Conservation (phyloP, 2,329 filamentous ascomycete genomes). For the Talaromyces sp. region DNA sequence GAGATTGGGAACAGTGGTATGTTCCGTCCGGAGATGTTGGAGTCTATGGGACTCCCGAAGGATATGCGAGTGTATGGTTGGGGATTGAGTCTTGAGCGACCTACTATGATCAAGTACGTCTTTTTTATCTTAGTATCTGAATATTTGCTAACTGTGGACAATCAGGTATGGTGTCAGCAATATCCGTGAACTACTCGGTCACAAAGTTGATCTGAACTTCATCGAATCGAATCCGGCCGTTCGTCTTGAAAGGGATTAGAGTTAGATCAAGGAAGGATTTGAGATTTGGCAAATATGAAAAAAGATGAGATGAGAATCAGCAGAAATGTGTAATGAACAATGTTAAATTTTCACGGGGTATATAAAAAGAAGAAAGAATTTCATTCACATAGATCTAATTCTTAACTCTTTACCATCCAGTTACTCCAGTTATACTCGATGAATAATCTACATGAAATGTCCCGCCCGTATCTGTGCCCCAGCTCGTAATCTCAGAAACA, state of each 20-base stretch:
- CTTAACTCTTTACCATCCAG: not conserved
- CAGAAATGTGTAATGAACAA: conserved; percentile 1
- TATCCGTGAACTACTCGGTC: conserved; percentile 85
- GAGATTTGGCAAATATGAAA: not conserved
- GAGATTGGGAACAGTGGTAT: conserved; percentile 98
- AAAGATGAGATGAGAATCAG: not conserved
- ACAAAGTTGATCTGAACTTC: conserved; percentile 92
- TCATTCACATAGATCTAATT: not conserved
- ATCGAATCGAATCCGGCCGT: conserved; percentile 89
- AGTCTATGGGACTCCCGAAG: conserved; percentile 87
- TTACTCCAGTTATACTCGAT: too few relatives aligned
- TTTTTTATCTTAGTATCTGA: conserved; percentile 18
- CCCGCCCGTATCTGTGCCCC: conserved; percentile 65
- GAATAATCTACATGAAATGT: conserved; percentile 40
- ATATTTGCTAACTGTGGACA: conserved; percentile 1
- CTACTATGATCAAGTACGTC: conserved; percentile 95
- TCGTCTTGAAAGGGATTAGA: conserved; percentile 74
- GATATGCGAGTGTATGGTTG: conserved; percentile 93
- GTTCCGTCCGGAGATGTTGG: conserved; percentile 97
- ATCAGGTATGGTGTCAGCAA: conserved; percentile 68
- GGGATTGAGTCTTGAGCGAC: conserved; percentile 84
- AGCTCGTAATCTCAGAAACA: conserved; percentile 50
- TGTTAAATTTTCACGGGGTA: not conserved
- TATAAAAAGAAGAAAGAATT: not conserved
- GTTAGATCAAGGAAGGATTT: not conserved